Evolutionary conservation across 2,329 filamentous ascomycete genomes (phyloP), one percentile per base, ranked within the genome.

Genomic region (Raffaelea albimanens): DNA sequence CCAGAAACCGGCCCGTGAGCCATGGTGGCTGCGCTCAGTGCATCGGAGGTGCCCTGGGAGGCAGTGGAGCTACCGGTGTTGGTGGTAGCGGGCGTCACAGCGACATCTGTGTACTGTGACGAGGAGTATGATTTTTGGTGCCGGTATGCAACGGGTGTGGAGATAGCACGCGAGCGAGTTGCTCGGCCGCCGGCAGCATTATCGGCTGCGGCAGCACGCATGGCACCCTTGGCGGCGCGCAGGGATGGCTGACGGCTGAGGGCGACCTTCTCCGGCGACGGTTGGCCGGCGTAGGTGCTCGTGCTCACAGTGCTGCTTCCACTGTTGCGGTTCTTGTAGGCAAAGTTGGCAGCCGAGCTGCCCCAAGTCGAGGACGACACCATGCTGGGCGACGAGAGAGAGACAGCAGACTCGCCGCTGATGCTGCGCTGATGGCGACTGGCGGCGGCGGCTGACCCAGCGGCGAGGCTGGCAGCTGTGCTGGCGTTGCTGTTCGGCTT

Each of bases 151-250:
- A 57, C 68, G 14, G 82, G 80, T 11, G 74, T 77, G 1, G 85
- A 88, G 20, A 73, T 76, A 7, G 86, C 75, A 52, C 50, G 74
- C 75, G 49, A 82, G 75, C 42, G 66, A 67, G 29, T 67, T 72
- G 25, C 78, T 70, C 67, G 65, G 8, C 33, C 19, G 18, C 36
- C 22, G 23, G 31, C 22, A 2, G 19, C 34, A 10, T 38, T 16
- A 16, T 11, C 18, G 2, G 38, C 16, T 18, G 13, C 23, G 18
- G 48, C 68, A 23, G 67, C 71, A 23, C 78, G 71, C 67, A 88
- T 82, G n/a, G 87, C 87, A 23, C 81, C 86, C 44, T 83, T 84
- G 13, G 88, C 89, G 39, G 88, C 88, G 33, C 78, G 68, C 42
- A 91, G 70, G 1, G 88, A 88, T 50, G 78, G 82, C 51, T 78